phyloP scores from a whole-genome alignment of 2,329 filamentous ascomycete genomes.

The Tympanopsis confertula region DNA sequence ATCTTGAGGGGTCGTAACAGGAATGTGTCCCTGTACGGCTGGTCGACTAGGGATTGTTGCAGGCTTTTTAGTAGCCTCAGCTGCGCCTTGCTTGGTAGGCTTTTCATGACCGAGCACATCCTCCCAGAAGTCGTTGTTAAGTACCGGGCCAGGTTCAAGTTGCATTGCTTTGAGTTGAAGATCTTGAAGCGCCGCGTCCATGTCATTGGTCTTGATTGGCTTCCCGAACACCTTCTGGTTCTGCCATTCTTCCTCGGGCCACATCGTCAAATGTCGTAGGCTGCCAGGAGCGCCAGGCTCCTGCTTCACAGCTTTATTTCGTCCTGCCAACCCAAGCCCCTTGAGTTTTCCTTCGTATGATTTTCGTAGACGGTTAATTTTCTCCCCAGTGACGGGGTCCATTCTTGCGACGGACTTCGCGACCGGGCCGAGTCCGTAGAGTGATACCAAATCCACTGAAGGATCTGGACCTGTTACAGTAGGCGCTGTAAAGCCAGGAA shows the following conservation, averaged over 20 bases:
- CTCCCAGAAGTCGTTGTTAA: constrained; percentile 33
- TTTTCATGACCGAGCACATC: constrained; percentile 33
- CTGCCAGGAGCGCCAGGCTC: constrained; percentile 23
- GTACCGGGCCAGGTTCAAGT: constrained; percentile 29
- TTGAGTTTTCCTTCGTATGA: constrained; percentile 38
- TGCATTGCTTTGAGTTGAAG: constrained; percentile 29
- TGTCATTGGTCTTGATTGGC: constrained; percentile 26
- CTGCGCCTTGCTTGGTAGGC: constrained; percentile 17
- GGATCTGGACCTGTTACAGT: constrained; percentile 39
- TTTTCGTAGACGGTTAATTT: constrained; percentile 49
- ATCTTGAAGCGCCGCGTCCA: constrained; percentile 23
- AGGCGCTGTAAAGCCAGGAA: constrained; percentile 22
- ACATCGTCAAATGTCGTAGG: constrained; percentile 26
- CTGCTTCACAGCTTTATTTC: constrained; percentile 31
- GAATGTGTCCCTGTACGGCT: constrained; percentile 3
- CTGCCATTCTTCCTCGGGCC: constrained; percentile 36
- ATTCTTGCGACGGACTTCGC: constrained; percentile 44
- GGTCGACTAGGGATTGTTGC: neutral
- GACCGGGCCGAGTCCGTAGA: constrained; percentile 42
- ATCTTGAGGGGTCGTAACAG: constrained; percentile 3
- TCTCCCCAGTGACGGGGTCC: constrained; percentile 51
- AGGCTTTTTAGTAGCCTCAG: constrained; percentile 7
- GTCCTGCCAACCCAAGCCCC: constrained; percentile 27
- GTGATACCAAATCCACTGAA: constrained; percentile 43
- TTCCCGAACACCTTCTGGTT: constrained; percentile 32